Conservation (phyloP, 345 rosid genomes). For the Citrus reticulata region DNA sequence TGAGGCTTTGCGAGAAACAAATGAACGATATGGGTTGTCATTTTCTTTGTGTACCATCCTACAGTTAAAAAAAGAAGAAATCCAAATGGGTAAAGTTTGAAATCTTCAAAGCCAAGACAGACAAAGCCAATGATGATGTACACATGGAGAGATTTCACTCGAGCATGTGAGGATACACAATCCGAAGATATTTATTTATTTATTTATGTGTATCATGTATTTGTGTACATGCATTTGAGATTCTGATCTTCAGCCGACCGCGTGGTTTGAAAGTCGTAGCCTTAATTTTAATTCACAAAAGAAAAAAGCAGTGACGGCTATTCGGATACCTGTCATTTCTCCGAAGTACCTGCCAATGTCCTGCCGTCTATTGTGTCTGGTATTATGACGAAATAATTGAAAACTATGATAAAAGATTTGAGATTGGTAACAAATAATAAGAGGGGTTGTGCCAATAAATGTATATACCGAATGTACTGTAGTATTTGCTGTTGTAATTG, state of each 20-base stretch:
- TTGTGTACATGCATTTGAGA: no score
- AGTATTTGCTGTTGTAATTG: not conserved
- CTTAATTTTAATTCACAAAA: not conserved
- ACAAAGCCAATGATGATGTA: not conserved
- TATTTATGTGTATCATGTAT: no score
- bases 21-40: conserved; percentile 23
- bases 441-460: not conserved
- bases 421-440: no score
- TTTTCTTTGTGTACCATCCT: conserved; percentile 4
- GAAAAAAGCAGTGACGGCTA: not conserved
- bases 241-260: conserved; percentile 21
- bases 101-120: conserved; percentile 32
- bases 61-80: not conserved
- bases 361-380: not conserved
- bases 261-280: conserved; percentile 44
- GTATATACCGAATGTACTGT: not conserved
- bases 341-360: no score
- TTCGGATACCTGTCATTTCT: conserved; percentile 3
- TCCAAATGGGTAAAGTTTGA: conserved; percentile 21
- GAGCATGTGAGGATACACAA: not conserved
- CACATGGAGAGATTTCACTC: conserved; percentile 7
- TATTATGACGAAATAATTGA: no score
- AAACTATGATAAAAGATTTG: not conserved
- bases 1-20: conserved; percentile 5
- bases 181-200: not conserved